Base-by-base conservation (phyloP, 192 early-diverging fungal genomes). In the Cetraspora pellucida region DNA sequence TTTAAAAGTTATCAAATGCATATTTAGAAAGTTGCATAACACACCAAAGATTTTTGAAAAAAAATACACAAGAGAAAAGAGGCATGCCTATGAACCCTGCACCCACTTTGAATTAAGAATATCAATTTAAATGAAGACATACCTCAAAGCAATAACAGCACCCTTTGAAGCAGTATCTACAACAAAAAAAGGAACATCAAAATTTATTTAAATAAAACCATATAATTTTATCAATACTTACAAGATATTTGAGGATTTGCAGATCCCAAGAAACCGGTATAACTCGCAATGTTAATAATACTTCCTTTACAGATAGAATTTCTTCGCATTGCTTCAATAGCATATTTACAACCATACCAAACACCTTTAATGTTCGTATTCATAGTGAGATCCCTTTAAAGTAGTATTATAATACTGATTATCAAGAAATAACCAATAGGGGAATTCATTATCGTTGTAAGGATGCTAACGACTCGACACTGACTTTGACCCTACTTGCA, bases 341-440 rank as follows among this genome's bases (percentile, higher is more conserved):
- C 91, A 66, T 95, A 89, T 72, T 92, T 92, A 84, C 91, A 93
- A 43, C 94, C 94, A 79, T 80, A 94, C 94, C 94, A 95, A 21
- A 95, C 94, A 28, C 94, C 93, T 80, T 95, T 95, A 47, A 94
- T 90, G 80, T 95, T 95, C 80, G 93, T 92, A 64, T 92, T 83
- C 89, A 94, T 88, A 28, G 89, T 90, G 55, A 87, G 54, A 59
- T 90, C 86, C 89, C 88, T 89, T 68, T 23, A 75, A 43, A 10
- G n/a, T n/a, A 37, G 72, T n/a, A 46, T 37, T 7, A 74, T 27
- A 47, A 45, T 28, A 14, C 46, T 28, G 3, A 70, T 9, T 7
- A 31, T 17, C 13, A 25, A 37, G 7, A 27, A 67, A 59, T 58
- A 27, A 31, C n/a, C 45, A 27, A 37, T 31, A 30, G 3, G 0